Conservation (phyloP, 805 yeast species). For the Hanseniaspora mollemarum region DNA sequence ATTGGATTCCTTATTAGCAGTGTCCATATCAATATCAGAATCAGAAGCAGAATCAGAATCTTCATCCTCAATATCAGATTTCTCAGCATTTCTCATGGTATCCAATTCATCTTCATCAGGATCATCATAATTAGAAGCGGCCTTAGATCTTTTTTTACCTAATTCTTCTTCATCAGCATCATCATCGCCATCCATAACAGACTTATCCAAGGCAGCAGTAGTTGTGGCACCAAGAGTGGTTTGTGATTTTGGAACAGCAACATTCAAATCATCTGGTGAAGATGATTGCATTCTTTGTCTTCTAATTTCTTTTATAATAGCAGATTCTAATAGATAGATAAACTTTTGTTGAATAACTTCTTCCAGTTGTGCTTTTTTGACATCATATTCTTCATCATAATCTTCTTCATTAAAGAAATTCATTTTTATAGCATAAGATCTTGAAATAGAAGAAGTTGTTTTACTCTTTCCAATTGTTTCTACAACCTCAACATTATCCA, state of each 20-base stretch:
- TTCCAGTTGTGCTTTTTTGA: slow-evolving; percentile 68
- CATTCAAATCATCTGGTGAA: slow-evolving; percentile 49
- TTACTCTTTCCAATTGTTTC: slow-evolving; percentile 68
- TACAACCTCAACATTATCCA: slow-evolving; percentile 71
- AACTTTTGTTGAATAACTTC: slow-evolving; percentile 52
- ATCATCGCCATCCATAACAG: slow-evolving; percentile 45
- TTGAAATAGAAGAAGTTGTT: slow-evolving; percentile 37
- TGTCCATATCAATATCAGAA: slow-evolving; percentile 33
- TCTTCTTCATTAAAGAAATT: slow-evolving; percentile 65
- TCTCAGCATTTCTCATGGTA: slow-evolving; percentile 73
- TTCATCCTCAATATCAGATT: slow-evolving; percentile 59
- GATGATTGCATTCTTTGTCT: slow-evolving; percentile 57
- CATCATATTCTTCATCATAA: slow-evolving; percentile 80
- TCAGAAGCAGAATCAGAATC: slow-evolving; percentile 34
- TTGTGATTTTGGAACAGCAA: slow-evolving; percentile 52
- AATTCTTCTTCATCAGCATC: slow-evolving; percentile 53
- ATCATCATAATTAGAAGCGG: slow-evolving; percentile 83
- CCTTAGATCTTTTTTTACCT: slow-evolving; percentile 53
- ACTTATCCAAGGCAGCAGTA: slow-evolving; percentile 29
- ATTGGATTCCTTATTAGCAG: slow-evolving; percentile 24
- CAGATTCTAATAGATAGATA: slow-evolving; percentile 57
- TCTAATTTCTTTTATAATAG: slow-evolving; percentile 68
- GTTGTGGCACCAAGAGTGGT: slow-evolving; percentile 34
- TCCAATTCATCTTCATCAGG: slow-evolving; percentile 94
- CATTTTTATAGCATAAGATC: slow-evolving; percentile 67